A percentile compares a stretch with the other conserved stretches of the same genome.
phyloP scores from a whole-genome alignment of 164 flowering plant genomes.

The Dillenia turbinata region DNA sequence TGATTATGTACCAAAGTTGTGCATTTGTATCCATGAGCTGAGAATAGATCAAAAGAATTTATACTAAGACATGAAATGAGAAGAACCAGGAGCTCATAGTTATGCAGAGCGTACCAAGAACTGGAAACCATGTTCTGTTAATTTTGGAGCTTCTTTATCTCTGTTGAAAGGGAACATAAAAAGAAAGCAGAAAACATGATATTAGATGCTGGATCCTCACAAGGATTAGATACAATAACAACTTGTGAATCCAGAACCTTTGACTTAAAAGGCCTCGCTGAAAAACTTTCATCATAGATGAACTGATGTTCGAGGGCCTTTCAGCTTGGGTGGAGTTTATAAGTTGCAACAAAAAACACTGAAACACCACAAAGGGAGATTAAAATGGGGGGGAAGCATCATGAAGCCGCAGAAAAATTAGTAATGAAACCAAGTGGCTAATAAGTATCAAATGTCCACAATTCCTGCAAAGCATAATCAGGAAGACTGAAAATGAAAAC shows the following conservation, averaged over 20 bases:
- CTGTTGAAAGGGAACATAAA: constrained; percentile 29
- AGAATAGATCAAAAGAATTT: constrained; percentile 4
- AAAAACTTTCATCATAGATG: constrained; percentile 85
- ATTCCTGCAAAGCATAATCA: constrained; percentile 2
- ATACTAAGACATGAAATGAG: constrained; percentile 2
- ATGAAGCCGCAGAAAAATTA: constrained; percentile 11
- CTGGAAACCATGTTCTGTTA: constrained; percentile 91
- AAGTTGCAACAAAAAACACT: constrained; percentile 91
- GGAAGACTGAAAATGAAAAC: constrained; percentile 8
- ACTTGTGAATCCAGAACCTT: constrained; percentile 34
- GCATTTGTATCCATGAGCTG: constrained; percentile 98
- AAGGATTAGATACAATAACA: constrained; percentile 1
- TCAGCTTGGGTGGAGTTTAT: constrained; percentile 73
- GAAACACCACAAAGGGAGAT: constrained; percentile 23
- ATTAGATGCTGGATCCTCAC: constrained; percentile 1
- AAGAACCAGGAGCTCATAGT: constrained; percentile 1
- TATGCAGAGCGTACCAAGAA: constrained; percentile 60
- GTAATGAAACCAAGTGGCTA: constrained; percentile 7
- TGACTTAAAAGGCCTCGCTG: constrained; percentile 83
- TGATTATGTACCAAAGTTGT: constrained; percentile 94
- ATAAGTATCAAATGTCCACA: constrained; percentile 1
- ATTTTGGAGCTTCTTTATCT: constrained; percentile 76
- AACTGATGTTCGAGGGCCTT: constrained; percentile 57
- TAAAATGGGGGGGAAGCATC: constrained; percentile 9
- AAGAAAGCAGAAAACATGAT: constrained; percentile 1